Conservation (phyloP, 164 flowering plant species). For the Aristolochia contorta region DNA sequence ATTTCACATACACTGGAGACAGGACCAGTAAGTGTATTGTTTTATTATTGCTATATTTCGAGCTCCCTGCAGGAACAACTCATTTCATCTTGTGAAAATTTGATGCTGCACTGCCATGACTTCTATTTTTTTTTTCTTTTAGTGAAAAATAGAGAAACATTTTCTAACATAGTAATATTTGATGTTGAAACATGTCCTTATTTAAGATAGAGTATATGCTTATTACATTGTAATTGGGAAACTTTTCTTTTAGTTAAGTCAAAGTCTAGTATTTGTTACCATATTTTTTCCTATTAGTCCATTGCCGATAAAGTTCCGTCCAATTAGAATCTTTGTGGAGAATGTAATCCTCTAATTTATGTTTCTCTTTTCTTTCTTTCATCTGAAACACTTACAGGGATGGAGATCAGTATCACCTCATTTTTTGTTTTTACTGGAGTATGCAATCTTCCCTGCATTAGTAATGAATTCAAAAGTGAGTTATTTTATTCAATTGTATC, state of each 20-base stretch:
- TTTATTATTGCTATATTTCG: neutral
- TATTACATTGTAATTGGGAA: too few species aligned
- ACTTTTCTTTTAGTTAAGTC: too few species aligned
- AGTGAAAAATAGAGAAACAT: neutral
- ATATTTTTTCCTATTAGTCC: too few species aligned
- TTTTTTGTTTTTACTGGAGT: conserved; percentile 49
- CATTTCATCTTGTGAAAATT: neutral
- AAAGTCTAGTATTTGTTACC: too few species aligned
- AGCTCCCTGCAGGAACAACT: neutral
- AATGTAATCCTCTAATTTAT: too few species aligned
- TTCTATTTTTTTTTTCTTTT: neutral
- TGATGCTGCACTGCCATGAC: too few species aligned
- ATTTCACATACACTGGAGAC: conserved; percentile 64
- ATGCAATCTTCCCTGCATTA: conserved; percentile 66
- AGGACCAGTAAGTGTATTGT: conserved; percentile 51
- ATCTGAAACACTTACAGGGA: conserved; percentile 36
- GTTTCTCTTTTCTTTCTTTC: too few species aligned
- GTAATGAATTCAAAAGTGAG: conserved; percentile 63
- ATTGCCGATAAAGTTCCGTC: too few species aligned
- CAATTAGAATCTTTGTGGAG: too few species aligned
- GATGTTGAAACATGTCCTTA: too few species aligned
- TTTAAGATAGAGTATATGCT: too few species aligned
- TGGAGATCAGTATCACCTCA: conserved; percentile 78
- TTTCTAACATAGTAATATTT: neutral
- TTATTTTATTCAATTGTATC: conserved; percentile 1